A percentile compares a stretch with the other conserved stretches of the same genome.
Evolutionary conservation across 2,329 filamentous ascomycete genomes (phyloP).

Genomic region (Fusarium zealandicum): DNA sequence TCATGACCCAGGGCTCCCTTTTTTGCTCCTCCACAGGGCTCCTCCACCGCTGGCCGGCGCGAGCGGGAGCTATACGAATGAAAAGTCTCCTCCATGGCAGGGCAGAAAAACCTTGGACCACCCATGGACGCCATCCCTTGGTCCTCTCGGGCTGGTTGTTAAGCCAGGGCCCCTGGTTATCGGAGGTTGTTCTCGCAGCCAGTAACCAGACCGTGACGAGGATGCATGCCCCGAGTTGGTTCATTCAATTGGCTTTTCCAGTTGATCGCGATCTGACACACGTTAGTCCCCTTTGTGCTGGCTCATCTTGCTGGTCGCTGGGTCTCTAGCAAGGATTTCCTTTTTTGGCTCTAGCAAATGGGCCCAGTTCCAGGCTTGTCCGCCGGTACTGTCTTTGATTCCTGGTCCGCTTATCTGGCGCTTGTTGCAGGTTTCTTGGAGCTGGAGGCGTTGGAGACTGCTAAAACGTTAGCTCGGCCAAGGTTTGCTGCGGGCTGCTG

Average conservation of each 20-base stretch:
- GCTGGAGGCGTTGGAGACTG: not conserved
- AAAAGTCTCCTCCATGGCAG: not conserved
- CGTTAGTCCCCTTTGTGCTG: constrained; percentile 28
- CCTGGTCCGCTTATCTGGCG: not conserved
- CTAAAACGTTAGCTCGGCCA: not conserved
- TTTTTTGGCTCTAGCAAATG: constrained; percentile 7
- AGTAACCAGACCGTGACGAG: constrained; percentile 26
- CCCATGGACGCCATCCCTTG: constrained; percentile 27
- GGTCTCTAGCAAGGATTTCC: constrained; percentile 16
- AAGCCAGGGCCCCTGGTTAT: constrained; percentile 13
- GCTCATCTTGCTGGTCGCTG: constrained; percentile 1
- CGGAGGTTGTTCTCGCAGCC: not conserved
- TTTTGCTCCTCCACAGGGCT: not conserved
- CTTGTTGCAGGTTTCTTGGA: not conserved
- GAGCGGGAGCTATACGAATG: constrained; percentile 16
- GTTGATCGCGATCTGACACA: constrained; percentile 36
- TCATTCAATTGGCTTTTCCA: constrained; percentile 36
- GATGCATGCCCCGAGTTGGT: constrained; percentile 26
- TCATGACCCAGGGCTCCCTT: constrained; percentile 1
- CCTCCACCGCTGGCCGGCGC: not conserved
- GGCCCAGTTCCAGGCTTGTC: constrained; percentile 1
- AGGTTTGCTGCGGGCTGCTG: constrained; percentile 1
- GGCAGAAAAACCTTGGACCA: constrained; percentile 26
- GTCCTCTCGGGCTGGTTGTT: constrained; percentile 17
- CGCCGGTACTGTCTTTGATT: not conserved